A percentile compares a stretch with the other conserved stretches of the same genome.
Conservation (phyloP, 1,284 basidiomycete genomes). For the Papiliotrema laurentii region DNA sequence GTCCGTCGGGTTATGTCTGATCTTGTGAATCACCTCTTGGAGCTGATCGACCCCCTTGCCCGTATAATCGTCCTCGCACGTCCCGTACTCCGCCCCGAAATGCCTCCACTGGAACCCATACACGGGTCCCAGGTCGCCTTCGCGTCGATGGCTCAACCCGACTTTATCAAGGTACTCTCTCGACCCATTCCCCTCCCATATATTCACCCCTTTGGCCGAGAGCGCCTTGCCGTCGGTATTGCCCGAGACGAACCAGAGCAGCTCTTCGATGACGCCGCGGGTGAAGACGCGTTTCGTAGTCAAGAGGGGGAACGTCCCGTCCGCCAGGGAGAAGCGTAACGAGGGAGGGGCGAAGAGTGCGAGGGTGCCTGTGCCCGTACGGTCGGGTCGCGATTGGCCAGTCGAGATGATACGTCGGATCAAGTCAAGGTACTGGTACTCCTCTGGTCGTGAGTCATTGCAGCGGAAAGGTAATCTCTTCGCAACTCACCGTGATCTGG, state of each 20-base stretch:
- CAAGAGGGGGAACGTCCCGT: slow-evolving; percentile 73
- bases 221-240: slow-evolving; percentile 76
- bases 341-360: slow-evolving; percentile 84
- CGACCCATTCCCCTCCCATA: slow-evolving; percentile 97
- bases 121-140: slow-evolving; percentile 92
- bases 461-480: background rate
- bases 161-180: slow-evolving; percentile 78
- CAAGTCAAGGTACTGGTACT: slow-evolving; percentile 78
- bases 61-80: slow-evolving; percentile 75
- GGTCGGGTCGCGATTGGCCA: slow-evolving; percentile 74
- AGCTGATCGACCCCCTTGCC: slow-evolving; percentile 94
- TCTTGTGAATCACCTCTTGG: slow-evolving; percentile 79
- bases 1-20: slow-evolving; percentile 89
- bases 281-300: slow-evolving; percentile 95
- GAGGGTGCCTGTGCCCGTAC: slow-evolving; percentile 87
- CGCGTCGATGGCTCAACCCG: slow-evolving; percentile 74
- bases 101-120: slow-evolving; percentile 99
- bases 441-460: slow-evolving; percentile 53
- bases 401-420: slow-evolving; percentile 67
- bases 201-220: slow-evolving; percentile 80
- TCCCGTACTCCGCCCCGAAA: slow-evolving; percentile 85
- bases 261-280: slow-evolving; percentile 87
- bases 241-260: slow-evolving; percentile 91
- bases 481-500: slow-evolving; percentile 34
- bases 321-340: slow-evolving; percentile 75